phyloP scores from a whole-genome alignment of 768 basidiomycete genomes.

The Amanita rimosa region DNA sequence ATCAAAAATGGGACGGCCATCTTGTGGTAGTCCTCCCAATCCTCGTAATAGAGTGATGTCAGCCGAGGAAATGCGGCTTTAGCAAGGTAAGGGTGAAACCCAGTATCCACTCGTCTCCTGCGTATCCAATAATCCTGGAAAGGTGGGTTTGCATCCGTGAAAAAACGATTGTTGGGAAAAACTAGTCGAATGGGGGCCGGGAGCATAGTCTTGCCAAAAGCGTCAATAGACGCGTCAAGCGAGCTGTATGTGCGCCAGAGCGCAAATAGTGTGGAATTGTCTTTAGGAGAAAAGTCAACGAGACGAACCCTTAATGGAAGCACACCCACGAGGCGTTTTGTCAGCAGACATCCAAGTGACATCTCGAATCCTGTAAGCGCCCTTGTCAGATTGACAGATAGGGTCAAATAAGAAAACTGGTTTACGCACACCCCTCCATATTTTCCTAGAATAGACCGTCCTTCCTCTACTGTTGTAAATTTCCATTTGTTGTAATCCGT shows the following conservation, averaged over 20 bases:
- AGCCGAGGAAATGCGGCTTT: slow-evolving; percentile 69
- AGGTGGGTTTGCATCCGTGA: slow-evolving; percentile 33
- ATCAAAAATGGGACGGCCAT: slow-evolving; percentile 63
- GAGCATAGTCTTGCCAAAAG: slow-evolving; percentile 37
- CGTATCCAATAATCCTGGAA: slow-evolving; percentile 23
- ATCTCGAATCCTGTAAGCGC: slow-evolving; percentile 42
- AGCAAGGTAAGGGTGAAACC: slow-evolving; percentile 61
- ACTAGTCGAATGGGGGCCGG: slow-evolving; percentile 65
- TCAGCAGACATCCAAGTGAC: slow-evolving; percentile 60
- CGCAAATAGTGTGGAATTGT: slow-evolving; percentile 64
- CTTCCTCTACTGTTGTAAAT: slow-evolving; percentile 40
- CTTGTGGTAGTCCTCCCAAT: slow-evolving; percentile 67
- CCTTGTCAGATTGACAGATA: neutral
- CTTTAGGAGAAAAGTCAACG: slow-evolving; percentile 19
- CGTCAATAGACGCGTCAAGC: slow-evolving; percentile 34
- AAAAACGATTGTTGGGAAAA: slow-evolving; percentile 57
- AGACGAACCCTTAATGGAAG: slow-evolving; percentile 1
- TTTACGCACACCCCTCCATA: slow-evolving; percentile 40
- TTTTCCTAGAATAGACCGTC: slow-evolving; percentile 32
- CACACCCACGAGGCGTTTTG: slow-evolving; percentile 32
- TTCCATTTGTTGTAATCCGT: slow-evolving; percentile 42
- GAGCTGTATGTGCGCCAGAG: slow-evolving; percentile 70
- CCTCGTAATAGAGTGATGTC: slow-evolving; percentile 54
- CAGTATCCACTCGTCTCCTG: slow-evolving; percentile 41
- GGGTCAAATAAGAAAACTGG: neutral